Conservation (phyloP, 2,329 filamentous ascomycete genomes). For the Bipolaris victoriae region DNA sequence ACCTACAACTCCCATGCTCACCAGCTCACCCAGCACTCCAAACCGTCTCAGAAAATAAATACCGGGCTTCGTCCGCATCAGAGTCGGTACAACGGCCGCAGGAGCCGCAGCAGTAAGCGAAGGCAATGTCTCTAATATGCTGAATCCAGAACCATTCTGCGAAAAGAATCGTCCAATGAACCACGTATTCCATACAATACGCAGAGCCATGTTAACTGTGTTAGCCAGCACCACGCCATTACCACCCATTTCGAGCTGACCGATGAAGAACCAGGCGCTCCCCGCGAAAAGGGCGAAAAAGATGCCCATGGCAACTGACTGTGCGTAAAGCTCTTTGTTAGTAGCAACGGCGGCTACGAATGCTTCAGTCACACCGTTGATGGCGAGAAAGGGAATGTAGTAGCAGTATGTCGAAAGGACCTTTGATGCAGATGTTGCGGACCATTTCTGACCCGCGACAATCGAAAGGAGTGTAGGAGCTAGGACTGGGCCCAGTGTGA, state of each 20-base stretch:
- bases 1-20: constrained; percentile 47
- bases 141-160: constrained; percentile 25
- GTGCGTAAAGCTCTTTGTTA: constrained; percentile 73
- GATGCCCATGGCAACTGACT: constrained; percentile 81
- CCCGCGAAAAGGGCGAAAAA: constrained; percentile 79
- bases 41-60: constrained; percentile 38
- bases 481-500: constrained; percentile 74
- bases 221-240: constrained; percentile 85
- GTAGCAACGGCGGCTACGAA: constrained; percentile 90
- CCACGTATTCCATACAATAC: constrained; percentile 77
- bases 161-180: constrained; percentile 66
- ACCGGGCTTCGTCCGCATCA: constrained; percentile 43
- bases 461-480: constrained; percentile 75
- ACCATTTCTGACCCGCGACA: constrained; percentile 80
- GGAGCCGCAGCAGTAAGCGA: constrained; percentile 44
- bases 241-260: constrained; percentile 73
- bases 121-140: constrained; percentile 28
- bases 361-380: constrained; percentile 90
- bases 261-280: constrained; percentile 76
- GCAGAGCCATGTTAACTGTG: constrained; percentile 83
- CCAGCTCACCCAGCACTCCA: constrained; percentile 52
- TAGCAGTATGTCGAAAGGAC: constrained; percentile 84
- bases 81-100: constrained; percentile 45
- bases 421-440: constrained; percentile 70
- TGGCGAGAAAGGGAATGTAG: constrained; percentile 88